These are phyloP conservation scores for Zasmidium cellare DNA, from an alignment of 2,329 filamentous ascomycete genomes.

Conservation along the genomic window DNA sequence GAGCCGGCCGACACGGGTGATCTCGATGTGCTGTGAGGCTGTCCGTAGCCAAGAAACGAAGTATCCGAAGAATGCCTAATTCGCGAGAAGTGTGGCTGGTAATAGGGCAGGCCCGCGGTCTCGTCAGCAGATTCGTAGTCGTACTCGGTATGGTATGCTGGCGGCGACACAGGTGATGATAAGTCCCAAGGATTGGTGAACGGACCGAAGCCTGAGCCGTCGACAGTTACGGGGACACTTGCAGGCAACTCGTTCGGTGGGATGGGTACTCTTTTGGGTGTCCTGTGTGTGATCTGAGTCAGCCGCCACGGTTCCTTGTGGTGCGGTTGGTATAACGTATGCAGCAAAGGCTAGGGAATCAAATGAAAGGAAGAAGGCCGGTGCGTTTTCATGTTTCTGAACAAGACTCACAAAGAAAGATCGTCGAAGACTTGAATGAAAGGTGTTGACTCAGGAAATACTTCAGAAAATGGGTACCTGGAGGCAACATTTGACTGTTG, in stretches of 20 bases:
- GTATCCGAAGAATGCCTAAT: constrained; percentile 11
- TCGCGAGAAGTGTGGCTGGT: constrained; percentile 16
- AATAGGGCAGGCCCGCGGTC: constrained; percentile 17
- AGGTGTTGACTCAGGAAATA: constrained; percentile 15
- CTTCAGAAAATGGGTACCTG: constrained; percentile 22
- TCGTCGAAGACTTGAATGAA: constrained; percentile 9
- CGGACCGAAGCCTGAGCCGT: not conserved
- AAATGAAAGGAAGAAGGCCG: not conserved
- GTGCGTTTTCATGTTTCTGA: not conserved
- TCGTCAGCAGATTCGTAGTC: constrained; percentile 24
- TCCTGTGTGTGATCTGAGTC: constrained; percentile 9
- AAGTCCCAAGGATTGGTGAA: constrained; percentile 13
- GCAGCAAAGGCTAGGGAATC: not conserved
- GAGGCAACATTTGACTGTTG: constrained; percentile 12
- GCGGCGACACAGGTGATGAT: constrained; percentile 19
- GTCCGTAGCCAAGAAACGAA: constrained; percentile 5
- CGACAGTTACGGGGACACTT: constrained; percentile 7
- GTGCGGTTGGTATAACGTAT: not conserved
- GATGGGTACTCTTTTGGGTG: constrained; percentile 17
- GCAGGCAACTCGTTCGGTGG: constrained; percentile 15
- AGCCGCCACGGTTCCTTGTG: constrained; percentile 2
- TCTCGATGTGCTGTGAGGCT: constrained; percentile 8
- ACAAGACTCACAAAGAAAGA: constrained; percentile 19
- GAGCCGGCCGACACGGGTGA: constrained; percentile 22
- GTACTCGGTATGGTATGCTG: constrained; percentile 6